phyloP scores from a whole-genome alignment of 345 rosid species.

The Salix caprea region DNA sequence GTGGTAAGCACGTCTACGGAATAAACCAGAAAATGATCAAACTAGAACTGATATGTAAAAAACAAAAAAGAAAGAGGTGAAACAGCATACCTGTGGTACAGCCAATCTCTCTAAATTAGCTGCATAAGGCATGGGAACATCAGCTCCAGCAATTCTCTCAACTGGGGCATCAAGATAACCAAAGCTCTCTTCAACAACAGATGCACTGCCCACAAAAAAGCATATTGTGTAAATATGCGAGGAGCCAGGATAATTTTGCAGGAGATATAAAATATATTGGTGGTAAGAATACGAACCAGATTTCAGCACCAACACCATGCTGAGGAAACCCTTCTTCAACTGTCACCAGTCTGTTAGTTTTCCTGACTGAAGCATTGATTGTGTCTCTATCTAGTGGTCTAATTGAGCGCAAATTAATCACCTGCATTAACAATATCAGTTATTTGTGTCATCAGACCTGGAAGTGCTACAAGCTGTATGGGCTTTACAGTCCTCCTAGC shows the following conservation, averaged over 20 bases:
- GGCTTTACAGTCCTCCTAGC: neutral
- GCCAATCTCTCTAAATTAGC: slow-evolving; percentile 87
- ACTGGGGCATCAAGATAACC: slow-evolving; percentile 78
- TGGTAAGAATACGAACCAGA: slow-evolving; percentile 44
- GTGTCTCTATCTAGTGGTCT: slow-evolving; percentile 81
- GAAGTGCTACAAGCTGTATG: neutral
- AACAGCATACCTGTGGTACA: slow-evolving; percentile 66
- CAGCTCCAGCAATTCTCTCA: slow-evolving; percentile 87
- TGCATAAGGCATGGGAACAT: slow-evolving; percentile 91
- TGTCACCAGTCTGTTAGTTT: slow-evolving; percentile 91
- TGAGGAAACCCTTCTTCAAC: slow-evolving; percentile 97
- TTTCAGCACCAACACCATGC: slow-evolving; percentile 93
- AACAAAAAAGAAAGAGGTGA: neutral
- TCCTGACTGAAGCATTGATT: slow-evolving; percentile 84
- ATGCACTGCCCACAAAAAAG: slow-evolving; percentile 39
- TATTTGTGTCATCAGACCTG: neutral
- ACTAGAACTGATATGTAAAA: neutral
- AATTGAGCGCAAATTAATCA: slow-evolving; percentile 79
- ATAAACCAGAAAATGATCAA: neutral
- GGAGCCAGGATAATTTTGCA: neutral
- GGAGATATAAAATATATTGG: neutral
- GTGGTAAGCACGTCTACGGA: neutral
- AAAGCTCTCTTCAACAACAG: slow-evolving; percentile 82
- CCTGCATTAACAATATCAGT: slow-evolving; percentile 31
- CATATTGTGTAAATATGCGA: neutral